Percentiles rank a stretch among this genome's conserved stretches.
Evolutionary conservation across 1,284 basidiomycete genomes (phyloP).

Genomic region (Mrakiaceae sp.): DNA sequence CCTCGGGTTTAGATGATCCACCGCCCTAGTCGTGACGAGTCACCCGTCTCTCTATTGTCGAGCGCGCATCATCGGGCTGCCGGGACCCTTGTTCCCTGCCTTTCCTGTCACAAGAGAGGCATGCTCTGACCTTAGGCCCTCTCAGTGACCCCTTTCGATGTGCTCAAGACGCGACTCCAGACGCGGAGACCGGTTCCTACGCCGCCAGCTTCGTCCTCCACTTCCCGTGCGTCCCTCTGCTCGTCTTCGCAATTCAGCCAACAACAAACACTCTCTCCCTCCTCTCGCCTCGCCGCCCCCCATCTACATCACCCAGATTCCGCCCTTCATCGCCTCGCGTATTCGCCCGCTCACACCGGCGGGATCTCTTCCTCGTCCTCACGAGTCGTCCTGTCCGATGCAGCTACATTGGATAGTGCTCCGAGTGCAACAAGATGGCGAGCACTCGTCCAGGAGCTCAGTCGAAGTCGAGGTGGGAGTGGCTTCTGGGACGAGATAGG

Average conservation of each 20-base stretch:
- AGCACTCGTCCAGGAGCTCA: slow-evolving; percentile 10
- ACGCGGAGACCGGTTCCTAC: slow-evolving; percentile 29
- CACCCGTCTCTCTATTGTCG: too few species aligned
- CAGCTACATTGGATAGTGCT: neutral
- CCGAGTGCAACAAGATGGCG: slow-evolving; percentile 3
- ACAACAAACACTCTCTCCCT: neutral
- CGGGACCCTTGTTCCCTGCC: neutral
- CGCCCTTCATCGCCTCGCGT: neutral
- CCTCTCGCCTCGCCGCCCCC: neutral
- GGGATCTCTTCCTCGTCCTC: neutral
- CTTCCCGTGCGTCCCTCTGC: neutral
- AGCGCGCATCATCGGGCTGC: too few species aligned
- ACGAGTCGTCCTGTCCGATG: neutral
- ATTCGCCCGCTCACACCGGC: neutral
- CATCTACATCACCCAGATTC: neutral
- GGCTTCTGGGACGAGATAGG: slow-evolving; percentile 71
- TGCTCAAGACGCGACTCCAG: slow-evolving; percentile 36
- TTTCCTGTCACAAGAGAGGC: neutral
- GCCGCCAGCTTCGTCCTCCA: neutral
- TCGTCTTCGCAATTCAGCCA: neutral
- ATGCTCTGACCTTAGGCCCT: neutral
- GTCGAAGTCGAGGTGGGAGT: neutral
- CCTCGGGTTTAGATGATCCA: too few species aligned
- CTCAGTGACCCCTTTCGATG: slow-evolving; percentile 38
- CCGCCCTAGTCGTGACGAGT: too few species aligned